phyloP scores from a whole-genome alignment of 305 asterid species.

The Solanum chacoense region DNA sequence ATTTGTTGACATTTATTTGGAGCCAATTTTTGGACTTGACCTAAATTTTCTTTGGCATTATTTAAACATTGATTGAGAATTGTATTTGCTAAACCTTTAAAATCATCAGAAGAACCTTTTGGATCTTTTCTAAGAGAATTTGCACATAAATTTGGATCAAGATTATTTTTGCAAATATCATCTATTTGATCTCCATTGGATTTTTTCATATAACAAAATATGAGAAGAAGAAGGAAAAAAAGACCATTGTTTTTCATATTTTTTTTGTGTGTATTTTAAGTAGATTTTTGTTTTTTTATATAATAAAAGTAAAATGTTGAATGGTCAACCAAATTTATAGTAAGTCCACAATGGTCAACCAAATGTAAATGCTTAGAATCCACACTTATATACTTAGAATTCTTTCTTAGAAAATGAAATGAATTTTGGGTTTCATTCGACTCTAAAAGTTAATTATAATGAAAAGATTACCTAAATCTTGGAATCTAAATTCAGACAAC shows the following conservation, averaged over 20 bases:
- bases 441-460: too few relatives aligned
- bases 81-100: neutral
- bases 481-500: neutral
- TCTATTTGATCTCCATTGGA: neutral
- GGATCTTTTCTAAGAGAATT: neutral
- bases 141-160: neutral
- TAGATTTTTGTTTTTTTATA: neutral
- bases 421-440: neutral
- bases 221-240: neutral
- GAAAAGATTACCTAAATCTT: neutral
- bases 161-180: neutral
- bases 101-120: neutral
- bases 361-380: neutral
- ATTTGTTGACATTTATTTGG: neutral
- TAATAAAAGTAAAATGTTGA: neutral
- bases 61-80: neutral
- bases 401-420: too few relatives aligned
- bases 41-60: neutral
- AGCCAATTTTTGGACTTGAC: neutral
- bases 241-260: neutral
- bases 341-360: neutral
- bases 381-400: neutral
- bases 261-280: neutral
- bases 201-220: neutral
- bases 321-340: neutral